Evolutionary conservation across 305 asterid genomes (phyloP), one percentile per base, ranked within the genome.

Genomic region (Rubia occidens): DNA sequence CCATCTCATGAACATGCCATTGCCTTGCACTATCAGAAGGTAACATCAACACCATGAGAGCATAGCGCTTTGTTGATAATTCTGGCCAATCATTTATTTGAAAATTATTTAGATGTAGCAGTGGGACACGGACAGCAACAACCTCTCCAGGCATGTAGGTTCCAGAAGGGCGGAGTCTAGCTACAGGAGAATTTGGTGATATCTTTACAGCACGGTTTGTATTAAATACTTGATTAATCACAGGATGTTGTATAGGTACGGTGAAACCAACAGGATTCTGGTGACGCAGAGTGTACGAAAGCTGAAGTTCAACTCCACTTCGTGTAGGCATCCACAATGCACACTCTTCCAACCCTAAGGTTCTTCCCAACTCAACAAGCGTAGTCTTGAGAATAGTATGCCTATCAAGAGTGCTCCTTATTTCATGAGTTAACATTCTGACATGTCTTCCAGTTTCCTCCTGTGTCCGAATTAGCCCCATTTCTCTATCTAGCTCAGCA

Each of bases 271-370:
- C 96, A 0, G 98, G 97, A 71, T 89, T 91, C 73, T 84, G 99
- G 76, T 88, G 97, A 49, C 87, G 95, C 65, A 95, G 92, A 35
- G 98, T 91, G 83, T 95, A 89, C 4, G 99, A 89, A 70, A 95
- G 98, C 64, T 95, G 98, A 72, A 95, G 96, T 80, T 91, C 99
- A 29, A 91, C 72, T 70, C 98, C 99, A 9, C 90, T 81, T 60
- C 95, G 85, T 0, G 99, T 91, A 14, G 99, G 99, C 99, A 95
- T 95, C 99, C 99, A 95, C 55, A 95, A 77, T 11, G 99, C 96
- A 67, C 99, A 95, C 78, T 95, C 98, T 84, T 91, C 99, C 82
- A 95, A 76, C 7, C 80, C 94, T 78, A 95, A 74, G 9, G 98
- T 90, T 80, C 95, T 85, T 68, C 99, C 99, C 55, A 95, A 84